Evolutionary conservation across 192 early-diverging fungal genomes (phyloP).

Genomic region (Podila minutissima): DNA sequence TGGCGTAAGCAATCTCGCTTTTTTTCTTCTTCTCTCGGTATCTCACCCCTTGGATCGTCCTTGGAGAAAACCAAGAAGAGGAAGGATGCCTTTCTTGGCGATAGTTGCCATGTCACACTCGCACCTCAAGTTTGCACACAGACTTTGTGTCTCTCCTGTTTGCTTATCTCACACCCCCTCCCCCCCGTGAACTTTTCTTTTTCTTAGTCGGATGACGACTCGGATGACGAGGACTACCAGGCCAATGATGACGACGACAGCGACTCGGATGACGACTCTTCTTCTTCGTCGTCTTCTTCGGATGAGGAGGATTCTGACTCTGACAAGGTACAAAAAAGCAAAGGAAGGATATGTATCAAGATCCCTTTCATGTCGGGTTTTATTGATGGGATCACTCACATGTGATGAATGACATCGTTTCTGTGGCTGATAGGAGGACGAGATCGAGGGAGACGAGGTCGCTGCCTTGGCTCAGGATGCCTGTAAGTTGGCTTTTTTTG

Average conservation of each 20-base stretch:
- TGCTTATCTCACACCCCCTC: background rate
- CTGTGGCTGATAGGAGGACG: constrained; percentile 6
- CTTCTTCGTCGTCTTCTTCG: constrained; percentile 23
- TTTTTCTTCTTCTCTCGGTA: background rate
- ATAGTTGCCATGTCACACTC: too few relatives aligned
- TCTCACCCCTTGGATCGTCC: background rate
- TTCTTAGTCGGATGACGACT: constrained; percentile 40
- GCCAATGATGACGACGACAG: constrained; percentile 6
- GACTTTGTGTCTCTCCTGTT: background rate
- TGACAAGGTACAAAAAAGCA: constrained; percentile 14
- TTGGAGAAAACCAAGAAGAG: background rate
- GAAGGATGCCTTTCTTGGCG: too few relatives aligned
- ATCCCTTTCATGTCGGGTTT: background rate
- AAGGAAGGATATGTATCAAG: background rate
- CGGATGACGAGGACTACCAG: constrained; percentile 32
- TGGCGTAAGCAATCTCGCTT: constrained; percentile 10
- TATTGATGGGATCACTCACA: background rate
- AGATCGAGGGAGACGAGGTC: constrained; percentile 28
- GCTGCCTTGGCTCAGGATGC: constrained; percentile 29
- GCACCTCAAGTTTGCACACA: background rate
- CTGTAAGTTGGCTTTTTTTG: constrained; percentile 6
- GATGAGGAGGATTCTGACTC: constrained; percentile 8
- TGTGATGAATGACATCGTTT: too few relatives aligned
- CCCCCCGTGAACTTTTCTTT: too few relatives aligned
- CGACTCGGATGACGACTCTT: background rate